phyloP scores from a whole-genome alignment of 768 basidiomycete species.

The Lyophyllum shimeji region DNA sequence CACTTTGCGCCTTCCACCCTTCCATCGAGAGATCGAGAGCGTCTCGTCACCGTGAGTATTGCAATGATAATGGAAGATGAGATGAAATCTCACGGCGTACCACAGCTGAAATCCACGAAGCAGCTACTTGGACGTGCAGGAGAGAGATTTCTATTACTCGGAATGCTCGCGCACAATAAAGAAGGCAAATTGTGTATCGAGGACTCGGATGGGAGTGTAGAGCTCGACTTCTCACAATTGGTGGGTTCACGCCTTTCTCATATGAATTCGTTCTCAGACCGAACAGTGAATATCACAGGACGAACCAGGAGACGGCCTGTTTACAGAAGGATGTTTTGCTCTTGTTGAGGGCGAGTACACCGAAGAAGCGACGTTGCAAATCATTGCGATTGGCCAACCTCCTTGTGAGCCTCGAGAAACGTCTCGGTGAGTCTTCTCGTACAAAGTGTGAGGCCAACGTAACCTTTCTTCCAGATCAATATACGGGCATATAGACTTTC shows the following conservation, averaged over 20 bases:
- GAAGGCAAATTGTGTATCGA: conserved; percentile 91
- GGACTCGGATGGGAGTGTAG: conserved; percentile 89
- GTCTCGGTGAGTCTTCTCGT: conserved; percentile 56
- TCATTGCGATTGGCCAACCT: conserved; percentile 95
- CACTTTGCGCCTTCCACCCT: conserved; percentile 96
- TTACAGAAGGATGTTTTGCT: conserved; percentile 95
- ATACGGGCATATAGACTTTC: conserved; percentile 95
- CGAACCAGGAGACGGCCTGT: conserved; percentile 92
- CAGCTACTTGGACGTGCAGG: conserved; percentile 91
- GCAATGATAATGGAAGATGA: not conserved
- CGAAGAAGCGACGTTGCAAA: conserved; percentile 82
- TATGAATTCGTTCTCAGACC: conserved; percentile 17
- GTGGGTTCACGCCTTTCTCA: conserved; percentile 40
- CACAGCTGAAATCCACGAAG: conserved; percentile 90
- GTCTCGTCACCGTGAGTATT: conserved; percentile 77
- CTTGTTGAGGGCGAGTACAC: conserved; percentile 97
- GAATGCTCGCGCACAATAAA: conserved; percentile 87
- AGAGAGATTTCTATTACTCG: conserved; percentile 88
- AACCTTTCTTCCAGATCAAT: conserved; percentile 59
- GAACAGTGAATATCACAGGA: conserved; percentile 41
- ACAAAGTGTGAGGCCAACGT: conserved; percentile 6
- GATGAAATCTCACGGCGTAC: not conserved
- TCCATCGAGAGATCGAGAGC: conserved; percentile 83
- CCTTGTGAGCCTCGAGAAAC: conserved; percentile 89
- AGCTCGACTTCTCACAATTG: conserved; percentile 83